Percentiles rank a stretch among this genome's conserved stretches.
These are phyloP conservation scores for Suhomyces bribrorum DNA, from an alignment of 1,139 yeast genomes.

Conservation along the genomic window DNA sequence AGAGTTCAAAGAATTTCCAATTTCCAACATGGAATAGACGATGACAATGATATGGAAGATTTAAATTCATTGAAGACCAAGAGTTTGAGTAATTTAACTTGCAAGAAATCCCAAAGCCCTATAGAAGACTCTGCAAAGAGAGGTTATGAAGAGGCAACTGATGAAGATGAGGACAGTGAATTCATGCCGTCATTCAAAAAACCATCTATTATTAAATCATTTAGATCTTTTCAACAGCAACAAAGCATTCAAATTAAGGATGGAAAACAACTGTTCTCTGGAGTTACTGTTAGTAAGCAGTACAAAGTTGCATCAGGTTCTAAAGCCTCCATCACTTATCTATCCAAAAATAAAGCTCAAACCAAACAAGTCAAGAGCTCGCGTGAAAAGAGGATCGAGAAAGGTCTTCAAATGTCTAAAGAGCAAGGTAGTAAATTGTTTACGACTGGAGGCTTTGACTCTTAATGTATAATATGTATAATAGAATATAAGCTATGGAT, in stretches of 20 bases:
- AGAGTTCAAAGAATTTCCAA: conserved; percentile 34
- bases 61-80: conserved; percentile 48
- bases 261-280: conserved; percentile 44
- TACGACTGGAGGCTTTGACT: conserved; percentile 25
- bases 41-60: conserved; percentile 47
- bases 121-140: conserved; percentile 13
- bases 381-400: conserved; percentile 33
- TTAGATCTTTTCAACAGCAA: conserved; percentile 40
- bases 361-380: conserved; percentile 26
- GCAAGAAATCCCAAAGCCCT: conserved; percentile 24
- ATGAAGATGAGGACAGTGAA: conserved; percentile 37
- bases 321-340: conserved; percentile 59
- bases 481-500: conserved; percentile 8
- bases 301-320: conserved; percentile 59
- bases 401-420: conserved; percentile 25
- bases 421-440: conserved; percentile 19
- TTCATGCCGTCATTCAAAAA: conserved; percentile 42
- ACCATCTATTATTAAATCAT: conserved; percentile 52
- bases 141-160: conserved; percentile 12
- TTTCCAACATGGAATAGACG: conserved; percentile 37
- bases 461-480: conserved; percentile 9
- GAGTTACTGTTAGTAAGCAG: conserved; percentile 58
- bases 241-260: conserved; percentile 39
- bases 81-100: conserved; percentile 40
- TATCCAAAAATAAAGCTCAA: conserved; percentile 37